Conservation (phyloP, 306 rosid species). For the Comarum palustre region DNA sequence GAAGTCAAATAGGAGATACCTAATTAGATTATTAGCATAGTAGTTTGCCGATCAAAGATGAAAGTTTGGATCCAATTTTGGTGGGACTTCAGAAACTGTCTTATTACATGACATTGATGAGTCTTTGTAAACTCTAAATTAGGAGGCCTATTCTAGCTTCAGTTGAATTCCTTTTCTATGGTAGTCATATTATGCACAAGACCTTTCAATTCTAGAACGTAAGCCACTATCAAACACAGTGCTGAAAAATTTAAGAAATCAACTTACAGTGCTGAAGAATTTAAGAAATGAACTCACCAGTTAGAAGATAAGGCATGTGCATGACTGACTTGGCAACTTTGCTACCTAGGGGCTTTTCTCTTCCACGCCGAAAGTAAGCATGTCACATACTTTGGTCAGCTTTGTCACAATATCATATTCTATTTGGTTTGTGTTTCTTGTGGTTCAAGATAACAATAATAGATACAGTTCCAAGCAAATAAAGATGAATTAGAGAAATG, state of each 20-base stretch:
- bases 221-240: not conserved
- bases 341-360: not conserved
- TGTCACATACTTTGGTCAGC: not conserved
- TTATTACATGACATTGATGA: not conserved
- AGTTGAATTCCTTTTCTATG: not conserved
- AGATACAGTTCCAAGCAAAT: not conserved
- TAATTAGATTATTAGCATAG: not conserved
- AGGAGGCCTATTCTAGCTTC: not conserved
- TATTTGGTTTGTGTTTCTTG: not conserved
- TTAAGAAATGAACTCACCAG: not conserved
- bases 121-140: not conserved
- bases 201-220: not conserved
- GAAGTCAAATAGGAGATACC: not conserved
- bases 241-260: not conserved
- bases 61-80: not conserved
- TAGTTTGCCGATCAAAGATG: not conserved
- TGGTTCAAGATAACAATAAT: not conserved
- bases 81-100: not conserved
- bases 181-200: not conserved
- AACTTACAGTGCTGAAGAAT: not conserved
- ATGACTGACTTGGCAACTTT: constrained; percentile 8
- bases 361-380: constrained; percentile 15
- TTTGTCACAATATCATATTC: not conserved
- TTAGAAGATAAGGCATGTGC: not conserved
- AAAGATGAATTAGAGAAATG: not conserved